A percentile compares a stretch with the other conserved stretches of the same genome.
Evolutionary conservation across 495 filamentous ascomycete species (phyloP).

Genomic region (Friedmanniomyces endolithicus): DNA sequence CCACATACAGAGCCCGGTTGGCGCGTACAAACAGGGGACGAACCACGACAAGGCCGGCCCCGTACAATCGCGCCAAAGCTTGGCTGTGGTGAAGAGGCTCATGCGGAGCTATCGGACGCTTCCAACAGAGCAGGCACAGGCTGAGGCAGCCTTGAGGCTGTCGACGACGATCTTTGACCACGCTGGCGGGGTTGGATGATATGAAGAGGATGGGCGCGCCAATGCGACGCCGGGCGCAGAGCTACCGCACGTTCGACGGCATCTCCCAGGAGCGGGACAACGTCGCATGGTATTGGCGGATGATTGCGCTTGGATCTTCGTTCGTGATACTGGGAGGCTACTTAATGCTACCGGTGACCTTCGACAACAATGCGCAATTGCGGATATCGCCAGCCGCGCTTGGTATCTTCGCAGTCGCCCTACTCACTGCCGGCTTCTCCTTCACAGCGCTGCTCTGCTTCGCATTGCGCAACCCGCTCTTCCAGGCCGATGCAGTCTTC

Average conservation of each 20-base stretch:
- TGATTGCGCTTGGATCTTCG: conserved; percentile 24
- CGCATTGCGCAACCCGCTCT: conserved; percentile 23
- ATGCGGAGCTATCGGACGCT: not conserved
- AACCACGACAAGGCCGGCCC: not conserved
- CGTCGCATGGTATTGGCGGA: conserved; percentile 28
- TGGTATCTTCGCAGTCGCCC: conserved; percentile 26
- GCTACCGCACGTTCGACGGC: conserved; percentile 12
- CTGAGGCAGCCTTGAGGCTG: not conserved
- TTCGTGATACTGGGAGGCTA: conserved; percentile 31
- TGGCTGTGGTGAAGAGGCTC: not conserved
- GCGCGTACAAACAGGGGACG: not conserved
- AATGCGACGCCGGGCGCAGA: conserved; percentile 14
- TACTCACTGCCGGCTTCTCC: conserved; percentile 31
- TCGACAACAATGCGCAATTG: conserved; percentile 23
- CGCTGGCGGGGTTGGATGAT: conserved; percentile 5
- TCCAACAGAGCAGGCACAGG: not conserved
- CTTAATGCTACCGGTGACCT: conserved; percentile 29
- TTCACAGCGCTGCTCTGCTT: conserved; percentile 31
- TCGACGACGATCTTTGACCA: not conserved
- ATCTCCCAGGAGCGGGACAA: conserved; percentile 3
- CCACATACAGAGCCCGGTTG: not conserved
- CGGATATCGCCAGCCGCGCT: conserved; percentile 24
- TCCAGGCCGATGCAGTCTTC: conserved; percentile 30
- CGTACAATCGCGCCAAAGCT: no score
- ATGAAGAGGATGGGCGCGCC: conserved; percentile 7